Percentiles rank a stretch among this genome's conserved stretches.
These are phyloP conservation scores for Ascochyta pisi DNA, from an alignment of 2,329 filamentous ascomycete species.

Conservation along the genomic window DNA sequence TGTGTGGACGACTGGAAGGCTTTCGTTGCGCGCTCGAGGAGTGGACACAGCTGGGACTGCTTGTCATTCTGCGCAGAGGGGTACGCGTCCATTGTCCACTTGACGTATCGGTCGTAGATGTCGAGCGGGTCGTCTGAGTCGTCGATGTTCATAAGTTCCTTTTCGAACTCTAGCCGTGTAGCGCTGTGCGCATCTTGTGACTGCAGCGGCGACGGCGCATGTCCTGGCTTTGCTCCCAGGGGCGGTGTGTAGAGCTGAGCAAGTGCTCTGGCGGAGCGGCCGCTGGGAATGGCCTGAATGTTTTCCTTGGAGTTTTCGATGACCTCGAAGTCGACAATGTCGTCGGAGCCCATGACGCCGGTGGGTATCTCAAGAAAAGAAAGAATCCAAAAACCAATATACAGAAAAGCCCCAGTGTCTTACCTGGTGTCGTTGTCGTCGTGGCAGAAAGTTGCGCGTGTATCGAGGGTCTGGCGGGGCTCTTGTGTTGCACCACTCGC, in stretches of 20 bases:
- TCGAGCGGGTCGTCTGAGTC: conserved; percentile 96
- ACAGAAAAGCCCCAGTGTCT: conserved; percentile 14
- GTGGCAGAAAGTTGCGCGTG: conserved; percentile 26
- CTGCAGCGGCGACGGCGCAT: conserved; percentile 65
- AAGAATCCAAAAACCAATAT: conserved; percentile 17
- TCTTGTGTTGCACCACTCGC: conserved; percentile 22
- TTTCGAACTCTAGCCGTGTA: conserved; percentile 83
- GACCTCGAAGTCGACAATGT: conserved; percentile 75
- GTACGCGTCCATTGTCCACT: conserved; percentile 95
- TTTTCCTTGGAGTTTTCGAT: conserved; percentile 99
- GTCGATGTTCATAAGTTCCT: conserved; percentile 76
- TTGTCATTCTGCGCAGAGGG: conserved; percentile 91
- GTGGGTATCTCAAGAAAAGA: conserved; percentile 38
- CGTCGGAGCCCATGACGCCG: conserved; percentile 53
- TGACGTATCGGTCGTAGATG: conserved; percentile 93
- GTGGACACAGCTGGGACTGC: conserved; percentile 84
- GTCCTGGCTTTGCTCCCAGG: conserved; percentile 54
- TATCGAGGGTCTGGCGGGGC: conserved; percentile 23
- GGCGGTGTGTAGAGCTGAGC: conserved; percentile 78
- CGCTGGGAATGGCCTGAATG: conserved; percentile 89
- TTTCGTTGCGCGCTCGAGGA: conserved; percentile 93
- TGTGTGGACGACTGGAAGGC: conserved; percentile 82
- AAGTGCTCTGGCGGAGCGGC: conserved; percentile 86
- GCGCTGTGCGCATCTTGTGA: conserved; percentile 79
- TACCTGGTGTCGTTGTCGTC: conserved; percentile 23